These are phyloP conservation scores for Hericium alpestre DNA, from an alignment of 768 basidiomycete genomes.

Conservation along the genomic window DNA sequence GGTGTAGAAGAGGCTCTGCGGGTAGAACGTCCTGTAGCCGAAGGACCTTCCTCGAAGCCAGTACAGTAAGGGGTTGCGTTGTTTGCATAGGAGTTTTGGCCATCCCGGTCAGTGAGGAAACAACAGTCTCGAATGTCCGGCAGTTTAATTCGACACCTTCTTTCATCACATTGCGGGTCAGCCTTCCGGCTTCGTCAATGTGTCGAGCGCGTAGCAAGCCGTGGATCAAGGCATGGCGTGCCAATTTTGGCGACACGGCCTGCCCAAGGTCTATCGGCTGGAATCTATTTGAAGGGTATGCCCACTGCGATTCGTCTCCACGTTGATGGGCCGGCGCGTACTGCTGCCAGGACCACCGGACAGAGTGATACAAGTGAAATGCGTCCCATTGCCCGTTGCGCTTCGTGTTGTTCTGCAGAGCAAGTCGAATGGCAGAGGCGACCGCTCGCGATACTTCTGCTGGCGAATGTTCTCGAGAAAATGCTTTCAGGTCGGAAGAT, in stretches of 20 bases:
- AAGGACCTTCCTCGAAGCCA: slow-evolving; percentile 10
- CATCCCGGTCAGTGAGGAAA: slow-evolving; percentile 14
- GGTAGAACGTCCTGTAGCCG: slow-evolving; percentile 26
- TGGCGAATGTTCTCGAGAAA: background rate
- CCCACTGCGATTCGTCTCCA: slow-evolving; percentile 2
- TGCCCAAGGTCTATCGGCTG: slow-evolving; percentile 36
- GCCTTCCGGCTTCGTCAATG: slow-evolving; percentile 34
- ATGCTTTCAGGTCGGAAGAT: background rate
- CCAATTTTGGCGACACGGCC: slow-evolving; percentile 45
- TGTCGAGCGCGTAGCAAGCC: slow-evolving; percentile 45
- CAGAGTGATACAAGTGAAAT: slow-evolving; percentile 9
- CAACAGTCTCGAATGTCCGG: slow-evolving; percentile 38
- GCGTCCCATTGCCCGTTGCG: background rate
- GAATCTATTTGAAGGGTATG: slow-evolving; percentile 22
- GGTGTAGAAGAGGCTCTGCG: slow-evolving; percentile 30
- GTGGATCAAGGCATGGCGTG: slow-evolving; percentile 57
- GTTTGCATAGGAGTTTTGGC: background rate
- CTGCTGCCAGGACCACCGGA: slow-evolving; percentile 9
- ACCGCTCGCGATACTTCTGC: slow-evolving; percentile 12
- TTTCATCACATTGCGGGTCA: slow-evolving; percentile 42
- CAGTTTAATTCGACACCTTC: slow-evolving; percentile 40
- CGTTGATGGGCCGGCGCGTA: slow-evolving; percentile 12
- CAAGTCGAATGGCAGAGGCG: slow-evolving; percentile 8
- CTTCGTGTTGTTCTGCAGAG: background rate
- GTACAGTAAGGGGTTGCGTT: background rate